A percentile compares a stretch with the other conserved stretches of the same genome.
These are phyloP conservation scores for Neocallimastix lanati DNA, from an alignment of 192 early-diverging fungal species.

Conservation along the genomic window DNA sequence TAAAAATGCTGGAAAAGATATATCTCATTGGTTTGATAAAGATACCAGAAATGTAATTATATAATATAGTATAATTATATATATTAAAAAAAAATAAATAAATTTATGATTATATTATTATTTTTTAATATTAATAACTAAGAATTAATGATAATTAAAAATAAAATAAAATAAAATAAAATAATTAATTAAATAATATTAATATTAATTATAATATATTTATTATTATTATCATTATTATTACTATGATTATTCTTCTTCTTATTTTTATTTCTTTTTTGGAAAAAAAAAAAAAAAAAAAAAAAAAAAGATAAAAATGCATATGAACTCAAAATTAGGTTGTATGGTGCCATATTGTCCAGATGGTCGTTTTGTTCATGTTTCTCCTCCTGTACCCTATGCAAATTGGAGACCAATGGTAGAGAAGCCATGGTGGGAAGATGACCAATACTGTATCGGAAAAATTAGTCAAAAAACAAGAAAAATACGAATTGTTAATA, in stretches of 20 bases:
- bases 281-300: too few relatives aligned
- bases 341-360: constrained; percentile 19
- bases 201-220: too few relatives aligned
- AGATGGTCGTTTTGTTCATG: constrained; percentile 27
- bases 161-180: too few relatives aligned
- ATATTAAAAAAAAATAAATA: too few relatives aligned
- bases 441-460: constrained; percentile 24
- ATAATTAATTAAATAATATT: too few relatives aligned
- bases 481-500: constrained; percentile 29
- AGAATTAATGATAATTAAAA: too few relatives aligned
- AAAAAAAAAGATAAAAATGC: constrained; percentile 15
- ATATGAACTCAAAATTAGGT: constrained; percentile 24
- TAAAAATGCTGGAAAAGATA: constrained; percentile 36
- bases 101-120: too few relatives aligned
- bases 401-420: constrained; percentile 13
- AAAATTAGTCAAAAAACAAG: constrained; percentile 21
- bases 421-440: constrained; percentile 30
- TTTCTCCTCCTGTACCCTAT: constrained; percentile 21
- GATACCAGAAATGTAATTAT: constrained; percentile 21
- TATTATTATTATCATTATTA: too few relatives aligned
- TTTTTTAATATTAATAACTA: too few relatives aligned
- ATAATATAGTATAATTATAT: too few relatives aligned
- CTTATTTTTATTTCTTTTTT: too few relatives aligned
- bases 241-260: too few relatives aligned
- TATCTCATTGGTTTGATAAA: constrained; percentile 39